Evolutionary conservation across 352 stramenopile genomes (phyloP), one percentile per base, ranked within the genome.

Genomic region (Phytopythium montanum): DNA sequence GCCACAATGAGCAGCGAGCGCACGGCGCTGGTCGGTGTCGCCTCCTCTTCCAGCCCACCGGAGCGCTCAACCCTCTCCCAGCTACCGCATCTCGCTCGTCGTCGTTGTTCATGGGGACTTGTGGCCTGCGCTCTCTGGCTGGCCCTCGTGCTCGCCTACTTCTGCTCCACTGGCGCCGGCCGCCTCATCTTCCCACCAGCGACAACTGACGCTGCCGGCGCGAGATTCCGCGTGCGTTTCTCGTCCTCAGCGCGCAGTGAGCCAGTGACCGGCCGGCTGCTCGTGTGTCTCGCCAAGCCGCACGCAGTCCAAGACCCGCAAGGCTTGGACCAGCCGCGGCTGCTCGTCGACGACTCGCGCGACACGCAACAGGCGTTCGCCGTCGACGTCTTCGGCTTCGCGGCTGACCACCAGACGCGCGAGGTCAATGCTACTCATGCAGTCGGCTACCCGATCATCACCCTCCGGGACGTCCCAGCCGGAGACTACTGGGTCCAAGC

Each of bases 401-500:
- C 60, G 21, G 51, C 75, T 0, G 63, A 70, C 46, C 60, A 31
- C 19, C 64, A 85, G 38, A 51, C 66, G 45, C 78, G 78, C 10
- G 52, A 78, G 19, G 66, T 86, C 21, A 85, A 88, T 55, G 67
- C 59, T 0, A 78, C 69, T 3, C 63, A 77, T 44, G 69, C 64
- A 0, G 57, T 76, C 16, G 78, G 78, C 1, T 88, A 86, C 59
- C 78, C 78, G 2, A 51, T 85, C 56, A 31, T 76, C 2, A 72
- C 61, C 8, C 36, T 88, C 48, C 51, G 68, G 5, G 69, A 82
- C 42, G 66, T 88, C 9, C 69, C 78, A 5, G 72, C 53, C 0
- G 78, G 64, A 10, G 75, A 85, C 57, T 88, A 88, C 69, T 88
- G 75, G 78, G 65, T 88, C 26, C 78, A 88, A 57, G 73, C 67